These are phyloP conservation scores for Starmerella etchellsii DNA, from an alignment of 805 yeast genomes.

Conservation along the genomic window DNA sequence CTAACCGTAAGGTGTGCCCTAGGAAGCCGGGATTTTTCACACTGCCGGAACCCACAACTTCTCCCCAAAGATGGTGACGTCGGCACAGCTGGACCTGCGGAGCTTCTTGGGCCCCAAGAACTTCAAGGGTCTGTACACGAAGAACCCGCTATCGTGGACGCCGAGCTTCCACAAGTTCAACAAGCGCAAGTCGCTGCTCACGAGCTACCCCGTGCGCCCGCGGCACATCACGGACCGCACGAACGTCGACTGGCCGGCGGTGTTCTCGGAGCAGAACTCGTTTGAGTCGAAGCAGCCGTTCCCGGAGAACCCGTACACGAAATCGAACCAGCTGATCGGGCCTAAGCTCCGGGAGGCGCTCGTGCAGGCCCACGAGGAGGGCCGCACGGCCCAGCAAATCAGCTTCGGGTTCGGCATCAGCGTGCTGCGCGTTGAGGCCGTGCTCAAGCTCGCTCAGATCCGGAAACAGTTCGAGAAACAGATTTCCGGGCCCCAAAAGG, in stretches of 20 bases:
- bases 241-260: slow-evolving; percentile 23
- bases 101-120: slow-evolving; percentile 74
- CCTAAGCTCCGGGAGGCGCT: slow-evolving; percentile 48
- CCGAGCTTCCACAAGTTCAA: slow-evolving; percentile 54
- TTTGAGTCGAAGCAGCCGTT: slow-evolving; percentile 46
- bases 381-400: slow-evolving; percentile 54
- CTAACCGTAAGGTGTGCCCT: too few relatives aligned
- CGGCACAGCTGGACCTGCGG: slow-evolving; percentile 33
- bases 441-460: slow-evolving; percentile 50
- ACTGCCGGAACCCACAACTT: too few relatives aligned
- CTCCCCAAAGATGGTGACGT: slow-evolving; percentile 18
- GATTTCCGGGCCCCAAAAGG: slow-evolving; percentile 28
- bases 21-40: too few relatives aligned
- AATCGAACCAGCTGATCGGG: slow-evolving; percentile 51
- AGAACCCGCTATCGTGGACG: slow-evolving; percentile 49
- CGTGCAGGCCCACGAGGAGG: slow-evolving; percentile 40
- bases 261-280: slow-evolving; percentile 19
- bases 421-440: slow-evolving; percentile 81
- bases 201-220: slow-evolving; percentile 23
- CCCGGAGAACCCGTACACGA: slow-evolving; percentile 58
- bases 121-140: slow-evolving; percentile 65
- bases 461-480: slow-evolving; percentile 44
- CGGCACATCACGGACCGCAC: slow-evolving; percentile 20
- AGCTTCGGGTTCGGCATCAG: slow-evolving; percentile 70
- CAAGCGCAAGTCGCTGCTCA: slow-evolving; percentile 31